phyloP scores from a whole-genome alignment of 176 grass and related monocot species.

The Chrysopogon serrulatus region DNA sequence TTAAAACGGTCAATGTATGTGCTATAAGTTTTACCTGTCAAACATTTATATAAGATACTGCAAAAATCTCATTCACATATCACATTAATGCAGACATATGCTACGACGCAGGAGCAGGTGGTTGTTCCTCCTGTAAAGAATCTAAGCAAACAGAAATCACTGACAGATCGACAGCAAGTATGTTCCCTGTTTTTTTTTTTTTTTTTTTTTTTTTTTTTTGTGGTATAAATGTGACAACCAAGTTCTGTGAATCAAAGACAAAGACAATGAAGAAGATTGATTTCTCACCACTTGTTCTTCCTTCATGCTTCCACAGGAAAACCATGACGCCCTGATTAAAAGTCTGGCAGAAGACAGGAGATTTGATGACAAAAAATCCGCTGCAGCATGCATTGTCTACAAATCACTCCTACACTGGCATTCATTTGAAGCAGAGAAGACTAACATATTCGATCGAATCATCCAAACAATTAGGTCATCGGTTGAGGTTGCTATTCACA shows the following conservation, averaged over 20 bases:
- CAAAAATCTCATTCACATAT: background rate
- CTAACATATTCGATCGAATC: conserved; percentile 88
- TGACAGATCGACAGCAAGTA: conserved; percentile 80
- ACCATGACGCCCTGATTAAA: conserved; percentile 87
- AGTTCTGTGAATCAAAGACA: conserved; percentile 4
- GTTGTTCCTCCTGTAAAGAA: conserved; percentile 41
- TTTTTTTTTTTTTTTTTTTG: background rate
- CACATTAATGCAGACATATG: conserved; percentile 20
- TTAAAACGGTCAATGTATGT: conserved; percentile 34
- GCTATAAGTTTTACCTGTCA: conserved; percentile 5
- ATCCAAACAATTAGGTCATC: conserved; percentile 88
- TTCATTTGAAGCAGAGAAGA: conserved; percentile 94
- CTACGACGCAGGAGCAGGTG: conserved; percentile 53
- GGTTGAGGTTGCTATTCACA: conserved; percentile 59
- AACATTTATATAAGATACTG: conserved; percentile 22
- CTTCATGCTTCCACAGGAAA: conserved; percentile 58
- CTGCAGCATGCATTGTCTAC: conserved; percentile 80
- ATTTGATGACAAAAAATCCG: conserved; percentile 66
- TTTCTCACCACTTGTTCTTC: conserved; percentile 17
- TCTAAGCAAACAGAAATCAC: conserved; percentile 87
- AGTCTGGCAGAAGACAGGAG: conserved; percentile 65
- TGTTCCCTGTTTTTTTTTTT: background rate
- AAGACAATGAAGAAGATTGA: conserved; percentile 10
- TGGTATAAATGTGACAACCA: background rate
- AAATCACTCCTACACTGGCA: conserved; percentile 83